A percentile compares a stretch with the other conserved stretches of the same genome.
phyloP scores from a whole-genome alignment of 2,329 filamentous ascomycete genomes.

The Penicillium oxalicum region DNA sequence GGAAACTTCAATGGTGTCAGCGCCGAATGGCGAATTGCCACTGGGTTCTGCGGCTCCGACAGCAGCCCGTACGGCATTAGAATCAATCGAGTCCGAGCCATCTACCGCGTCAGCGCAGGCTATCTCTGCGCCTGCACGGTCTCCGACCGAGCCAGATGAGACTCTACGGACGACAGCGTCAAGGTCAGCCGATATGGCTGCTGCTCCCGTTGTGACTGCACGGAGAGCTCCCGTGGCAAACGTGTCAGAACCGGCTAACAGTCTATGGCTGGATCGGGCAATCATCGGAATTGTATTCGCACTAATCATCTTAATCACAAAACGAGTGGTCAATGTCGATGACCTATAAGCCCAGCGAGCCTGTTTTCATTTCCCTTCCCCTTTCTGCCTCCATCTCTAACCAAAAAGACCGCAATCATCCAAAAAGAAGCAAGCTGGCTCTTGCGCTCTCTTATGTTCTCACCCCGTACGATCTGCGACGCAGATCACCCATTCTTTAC shows the following conservation, averaged over 20 bases:
- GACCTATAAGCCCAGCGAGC: slow-evolving; percentile 12
- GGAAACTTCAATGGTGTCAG: too few relatives aligned
- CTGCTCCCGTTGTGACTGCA: not conserved
- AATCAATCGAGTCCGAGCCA: too few relatives aligned
- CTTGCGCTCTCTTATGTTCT: too few relatives aligned
- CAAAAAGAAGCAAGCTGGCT: not conserved
- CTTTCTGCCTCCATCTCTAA: too few relatives aligned
- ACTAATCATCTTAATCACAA: slow-evolving; percentile 62
- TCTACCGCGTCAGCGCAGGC: too few relatives aligned
- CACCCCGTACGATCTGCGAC: too few relatives aligned
- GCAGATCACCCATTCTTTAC: too few relatives aligned
- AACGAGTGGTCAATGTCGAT: slow-evolving; percentile 36
- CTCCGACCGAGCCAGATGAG: not conserved
- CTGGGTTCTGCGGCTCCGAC: too few relatives aligned
- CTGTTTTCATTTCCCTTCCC: too few relatives aligned
- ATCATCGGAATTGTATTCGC: slow-evolving; percentile 68
- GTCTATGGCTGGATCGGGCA: slow-evolving; percentile 72
- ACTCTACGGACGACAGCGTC: not conserved
- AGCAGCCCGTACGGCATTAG: too few relatives aligned
- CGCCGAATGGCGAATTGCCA: too few relatives aligned
- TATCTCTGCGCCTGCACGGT: not conserved
- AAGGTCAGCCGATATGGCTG: not conserved
- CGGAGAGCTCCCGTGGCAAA: not conserved
- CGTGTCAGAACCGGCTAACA: slow-evolving; percentile 37
- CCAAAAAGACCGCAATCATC: not conserved